Evolutionary conservation across 2,329 filamentous ascomycete genomes (phyloP).

Genomic region (Davidsoniella virescens): DNA sequence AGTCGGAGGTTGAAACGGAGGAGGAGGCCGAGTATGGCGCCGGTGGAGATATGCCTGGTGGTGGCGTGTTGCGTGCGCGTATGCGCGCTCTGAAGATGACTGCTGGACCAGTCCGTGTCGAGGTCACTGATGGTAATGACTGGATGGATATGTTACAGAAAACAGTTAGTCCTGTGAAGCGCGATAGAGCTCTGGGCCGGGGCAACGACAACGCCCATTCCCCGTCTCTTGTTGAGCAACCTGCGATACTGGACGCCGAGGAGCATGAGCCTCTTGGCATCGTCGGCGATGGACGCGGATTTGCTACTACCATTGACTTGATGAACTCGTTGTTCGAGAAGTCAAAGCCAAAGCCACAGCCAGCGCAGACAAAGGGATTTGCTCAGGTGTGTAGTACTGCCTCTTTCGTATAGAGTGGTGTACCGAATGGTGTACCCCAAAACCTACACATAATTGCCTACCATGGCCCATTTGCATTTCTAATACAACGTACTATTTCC

Average conservation of each 20-base stretch:
- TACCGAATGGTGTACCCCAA: neutral
- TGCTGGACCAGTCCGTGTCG: conserved; percentile 39
- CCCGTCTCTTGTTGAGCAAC: conserved; percentile 8
- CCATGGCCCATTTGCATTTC: neutral
- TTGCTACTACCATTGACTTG: conserved; percentile 80
- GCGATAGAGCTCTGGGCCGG: conserved; percentile 60
- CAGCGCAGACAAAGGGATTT: conserved; percentile 44
- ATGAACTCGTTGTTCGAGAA: conserved; percentile 89
- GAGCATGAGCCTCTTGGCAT: conserved; percentile 9
- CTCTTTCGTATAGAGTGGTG: neutral
- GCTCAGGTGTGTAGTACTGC: conserved; percentile 63
- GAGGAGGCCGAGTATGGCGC: conserved; percentile 28
- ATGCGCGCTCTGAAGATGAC: conserved; percentile 47
- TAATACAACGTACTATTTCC: neutral
- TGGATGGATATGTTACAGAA: conserved; percentile 91
- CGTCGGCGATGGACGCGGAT: conserved; percentile 42
- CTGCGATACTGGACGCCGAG: conserved; percentile 12
- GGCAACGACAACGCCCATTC: conserved; percentile 27
- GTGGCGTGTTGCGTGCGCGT: conserved; percentile 45
- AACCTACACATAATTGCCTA: neutral
- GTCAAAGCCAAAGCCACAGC: conserved; percentile 40
- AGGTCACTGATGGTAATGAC: conserved; percentile 56
- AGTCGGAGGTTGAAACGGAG: conserved; percentile 13
- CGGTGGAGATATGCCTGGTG: conserved; percentile 29
- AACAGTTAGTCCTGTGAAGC: conserved; percentile 86